Evolutionary conservation across 768 basidiomycete genomes (phyloP).

Genomic region (Hypholoma fasciculare): DNA sequence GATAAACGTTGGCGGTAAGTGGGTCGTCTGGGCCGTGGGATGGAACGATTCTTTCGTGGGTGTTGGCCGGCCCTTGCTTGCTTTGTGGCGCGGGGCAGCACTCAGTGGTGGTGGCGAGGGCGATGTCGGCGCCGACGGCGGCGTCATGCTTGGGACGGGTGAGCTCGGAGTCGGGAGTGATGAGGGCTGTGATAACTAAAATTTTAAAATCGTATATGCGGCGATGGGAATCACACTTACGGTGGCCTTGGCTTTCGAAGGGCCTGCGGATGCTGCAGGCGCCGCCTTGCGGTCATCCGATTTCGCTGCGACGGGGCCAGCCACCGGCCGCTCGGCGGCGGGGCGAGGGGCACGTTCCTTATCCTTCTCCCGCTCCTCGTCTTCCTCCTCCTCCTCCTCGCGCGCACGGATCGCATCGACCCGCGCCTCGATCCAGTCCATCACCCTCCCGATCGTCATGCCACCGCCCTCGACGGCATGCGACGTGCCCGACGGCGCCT

Average conservation of each 20-base stretch:
- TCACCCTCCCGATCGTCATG: slow-evolving; percentile 75
- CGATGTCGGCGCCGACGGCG: slow-evolving; percentile 31
- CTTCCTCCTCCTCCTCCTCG: slow-evolving; percentile 84
- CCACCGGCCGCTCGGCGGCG: slow-evolving; percentile 10
- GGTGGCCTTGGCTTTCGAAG: slow-evolving; percentile 20
- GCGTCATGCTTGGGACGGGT: slow-evolving; percentile 19
- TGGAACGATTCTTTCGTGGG: slow-evolving; percentile 18
- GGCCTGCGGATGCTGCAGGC: slow-evolving; percentile 5
- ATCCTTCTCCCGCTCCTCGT: slow-evolving; percentile 68
- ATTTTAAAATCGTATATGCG: slow-evolving; percentile 11
- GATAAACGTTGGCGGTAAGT: slow-evolving; percentile 21
- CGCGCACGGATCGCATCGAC: slow-evolving; percentile 72
- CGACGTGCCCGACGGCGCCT: slow-evolving; percentile 36
- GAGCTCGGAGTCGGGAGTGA: slow-evolving; percentile 32
- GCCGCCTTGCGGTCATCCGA: slow-evolving; percentile 20
- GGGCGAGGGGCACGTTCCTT: slow-evolving; percentile 37
- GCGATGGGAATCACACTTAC: slow-evolving; percentile 26
- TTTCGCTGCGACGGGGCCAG: slow-evolving; percentile 17
- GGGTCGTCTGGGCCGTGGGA: slow-evolving; percentile 16
- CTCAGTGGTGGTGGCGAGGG: slow-evolving; percentile 32
- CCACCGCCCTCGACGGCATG: slow-evolving; percentile 52
- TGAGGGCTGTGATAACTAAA: slow-evolving; percentile 15
- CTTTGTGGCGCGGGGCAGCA: slow-evolving; percentile 19
- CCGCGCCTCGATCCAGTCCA: slow-evolving; percentile 86
- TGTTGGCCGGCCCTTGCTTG: slow-evolving; percentile 21